Conservation (phyloP, 2,329 filamentous ascomycete species). For the Talaromyces sp. region DNA sequence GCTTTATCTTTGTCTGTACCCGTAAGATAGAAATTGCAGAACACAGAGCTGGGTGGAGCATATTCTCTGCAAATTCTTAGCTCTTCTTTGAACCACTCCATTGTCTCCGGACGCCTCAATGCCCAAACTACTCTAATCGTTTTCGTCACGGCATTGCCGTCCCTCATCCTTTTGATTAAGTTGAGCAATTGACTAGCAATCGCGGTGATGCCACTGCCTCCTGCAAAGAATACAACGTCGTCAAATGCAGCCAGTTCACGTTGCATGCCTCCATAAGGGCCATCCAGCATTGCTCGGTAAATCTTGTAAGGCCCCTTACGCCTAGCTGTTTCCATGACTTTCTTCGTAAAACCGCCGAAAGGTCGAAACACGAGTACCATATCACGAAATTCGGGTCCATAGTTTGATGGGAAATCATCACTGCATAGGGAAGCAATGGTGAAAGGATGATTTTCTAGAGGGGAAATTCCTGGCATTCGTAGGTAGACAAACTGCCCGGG, state of each 20-base stretch:
- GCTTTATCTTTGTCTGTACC: slow-evolving; percentile 51
- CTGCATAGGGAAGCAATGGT: slow-evolving; percentile 90
- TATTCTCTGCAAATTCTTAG: slow-evolving; percentile 84
- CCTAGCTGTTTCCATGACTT: slow-evolving; percentile 74
- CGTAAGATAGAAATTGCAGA: slow-evolving; percentile 93
- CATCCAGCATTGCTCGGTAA: slow-evolving; percentile 87
- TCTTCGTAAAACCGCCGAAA: slow-evolving; percentile 82
- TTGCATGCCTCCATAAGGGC: slow-evolving; percentile 91
- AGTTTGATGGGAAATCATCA: slow-evolving; percentile 87
- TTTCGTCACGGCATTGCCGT: slow-evolving; percentile 87
- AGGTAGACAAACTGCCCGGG: slow-evolving; percentile 94
- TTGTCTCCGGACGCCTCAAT: slow-evolving; percentile 80
- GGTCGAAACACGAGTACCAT: slow-evolving; percentile 89
- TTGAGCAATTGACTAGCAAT: slow-evolving; percentile 86
- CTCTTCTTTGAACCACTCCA: slow-evolving; percentile 98
- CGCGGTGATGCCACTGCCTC: slow-evolving; percentile 90
- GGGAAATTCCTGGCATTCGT: slow-evolving; percentile 83
- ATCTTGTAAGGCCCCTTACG: slow-evolving; percentile 86
- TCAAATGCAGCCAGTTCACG: slow-evolving; percentile 87
- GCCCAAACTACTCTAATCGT: slow-evolving; percentile 93
- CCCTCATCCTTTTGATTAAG: slow-evolving; percentile 93
- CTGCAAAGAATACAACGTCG: slow-evolving; percentile 86
- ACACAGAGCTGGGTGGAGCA: slow-evolving; percentile 80
- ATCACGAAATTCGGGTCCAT: slow-evolving; percentile 81
- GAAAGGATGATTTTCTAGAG: slow-evolving; percentile 92